A percentile compares a stretch with the other conserved stretches of the same genome.
Evolutionary conservation across 208 protist species (phyloP).

Genomic region (Leishmania tropica): DNA sequence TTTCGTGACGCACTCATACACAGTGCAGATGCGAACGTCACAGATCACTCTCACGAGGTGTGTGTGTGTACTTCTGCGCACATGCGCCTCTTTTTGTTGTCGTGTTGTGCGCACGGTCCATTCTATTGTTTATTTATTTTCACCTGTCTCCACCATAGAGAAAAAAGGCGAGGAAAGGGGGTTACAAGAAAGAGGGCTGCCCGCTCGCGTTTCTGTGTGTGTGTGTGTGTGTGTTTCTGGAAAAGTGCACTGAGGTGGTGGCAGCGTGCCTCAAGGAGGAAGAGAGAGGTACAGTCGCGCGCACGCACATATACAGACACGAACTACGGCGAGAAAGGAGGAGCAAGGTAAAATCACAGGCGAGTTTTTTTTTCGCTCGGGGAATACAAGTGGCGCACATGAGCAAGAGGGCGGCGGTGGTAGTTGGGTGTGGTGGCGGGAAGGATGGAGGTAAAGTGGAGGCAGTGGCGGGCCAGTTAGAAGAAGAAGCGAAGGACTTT

Average conservation of each 20-base stretch:
- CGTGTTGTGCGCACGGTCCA: background rate
- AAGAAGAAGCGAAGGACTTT: background rate
- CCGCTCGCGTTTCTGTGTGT: background rate
- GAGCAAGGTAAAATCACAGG: background rate
- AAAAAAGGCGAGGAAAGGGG: background rate
- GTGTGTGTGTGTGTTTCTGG: background rate
- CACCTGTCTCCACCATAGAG: background rate
- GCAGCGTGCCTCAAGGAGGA: background rate
- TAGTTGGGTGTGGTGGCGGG: background rate
- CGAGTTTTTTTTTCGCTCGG: background rate
- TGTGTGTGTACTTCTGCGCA: background rate
- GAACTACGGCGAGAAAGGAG: background rate
- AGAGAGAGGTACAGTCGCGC: background rate
- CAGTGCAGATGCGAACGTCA: background rate
- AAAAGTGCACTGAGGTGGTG: background rate
- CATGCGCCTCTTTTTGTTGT: constrained; percentile 12
- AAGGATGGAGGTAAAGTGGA: background rate
- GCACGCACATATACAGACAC: background rate
- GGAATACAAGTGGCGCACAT: background rate
- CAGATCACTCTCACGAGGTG: background rate
- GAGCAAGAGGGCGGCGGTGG: background rate
- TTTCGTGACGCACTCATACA: background rate
- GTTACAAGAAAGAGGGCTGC: background rate
- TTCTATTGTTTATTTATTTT: background rate
- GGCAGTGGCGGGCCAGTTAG: background rate